Conservation (phyloP, 2,329 filamentous ascomycete species). For the Clarireedia homoeocarpa region DNA sequence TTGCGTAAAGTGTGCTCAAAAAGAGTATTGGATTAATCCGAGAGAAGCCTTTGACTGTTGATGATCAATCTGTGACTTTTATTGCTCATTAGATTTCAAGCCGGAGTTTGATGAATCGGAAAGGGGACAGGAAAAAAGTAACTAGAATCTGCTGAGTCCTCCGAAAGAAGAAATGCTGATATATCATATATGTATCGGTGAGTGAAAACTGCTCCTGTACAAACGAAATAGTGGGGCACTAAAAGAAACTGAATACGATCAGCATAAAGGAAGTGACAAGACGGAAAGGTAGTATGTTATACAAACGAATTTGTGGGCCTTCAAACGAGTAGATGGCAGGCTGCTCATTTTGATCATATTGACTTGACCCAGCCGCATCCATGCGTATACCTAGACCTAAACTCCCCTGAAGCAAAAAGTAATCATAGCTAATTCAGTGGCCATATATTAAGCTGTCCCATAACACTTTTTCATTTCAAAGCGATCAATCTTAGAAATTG, state of each 20-base stretch:
- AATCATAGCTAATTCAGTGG: background rate
- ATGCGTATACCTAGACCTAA: background rate
- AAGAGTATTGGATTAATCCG: too few species aligned
- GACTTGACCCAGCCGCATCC: background rate
- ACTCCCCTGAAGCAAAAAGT: background rate
- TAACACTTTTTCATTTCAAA: too few species aligned
- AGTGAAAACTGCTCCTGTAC: background rate
- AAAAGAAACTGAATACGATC: background rate
- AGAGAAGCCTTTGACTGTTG: too few species aligned
- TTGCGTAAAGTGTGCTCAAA: too few species aligned
- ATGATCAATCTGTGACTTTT: too few species aligned
- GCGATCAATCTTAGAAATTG: too few species aligned
- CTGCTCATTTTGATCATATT: background rate
- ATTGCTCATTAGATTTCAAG: background rate
- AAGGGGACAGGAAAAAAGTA: background rate
- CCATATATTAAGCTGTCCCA: background rate
- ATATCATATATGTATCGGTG: too few species aligned
- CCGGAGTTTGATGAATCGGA: too few species aligned
- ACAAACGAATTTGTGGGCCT: background rate
- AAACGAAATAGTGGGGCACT: background rate
- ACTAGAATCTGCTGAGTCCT: background rate
- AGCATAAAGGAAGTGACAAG: background rate
- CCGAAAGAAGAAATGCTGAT: too few species aligned
- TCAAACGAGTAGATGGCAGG: too few species aligned
- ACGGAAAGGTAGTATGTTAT: background rate